Percentiles rank a stretch among this genome's conserved stretches.
Conservation (phyloP, 805 yeast genomes). For the Hanseniaspora meyeri region DNA sequence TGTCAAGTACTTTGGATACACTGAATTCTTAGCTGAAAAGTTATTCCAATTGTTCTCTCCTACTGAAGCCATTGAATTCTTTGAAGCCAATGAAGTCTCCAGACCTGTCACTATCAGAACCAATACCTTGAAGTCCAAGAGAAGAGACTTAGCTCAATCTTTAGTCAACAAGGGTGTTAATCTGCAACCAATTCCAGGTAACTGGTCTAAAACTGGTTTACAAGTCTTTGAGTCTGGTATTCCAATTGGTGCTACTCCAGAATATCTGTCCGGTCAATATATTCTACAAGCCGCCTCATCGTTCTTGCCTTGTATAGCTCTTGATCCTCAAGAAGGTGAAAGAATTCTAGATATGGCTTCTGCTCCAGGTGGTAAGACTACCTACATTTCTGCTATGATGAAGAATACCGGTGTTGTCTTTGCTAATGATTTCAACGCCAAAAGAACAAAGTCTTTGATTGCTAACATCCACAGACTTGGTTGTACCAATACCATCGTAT, state of each 20-base stretch:
- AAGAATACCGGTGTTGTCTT: constrained; percentile 94
- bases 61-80: constrained; percentile 92
- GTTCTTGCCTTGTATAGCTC: constrained; percentile 93
- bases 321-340: constrained; percentile 94
- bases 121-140: constrained; percentile 86
- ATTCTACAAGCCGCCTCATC: constrained; percentile 97
- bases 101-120: constrained; percentile 96
- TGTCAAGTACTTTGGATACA: constrained; percentile 86
- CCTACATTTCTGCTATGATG: constrained; percentile 90
- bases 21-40: constrained; percentile 85
- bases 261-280: constrained; percentile 94
- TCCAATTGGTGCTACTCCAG: constrained; percentile 99
- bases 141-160: constrained; percentile 91
- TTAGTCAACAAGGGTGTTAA: constrained; percentile 94
- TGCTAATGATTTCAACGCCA: constrained; percentile 94
- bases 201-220: constrained; percentile 96
- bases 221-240: constrained; percentile 97
- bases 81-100: constrained; percentile 94
- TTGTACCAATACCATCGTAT: constrained; percentile 89
- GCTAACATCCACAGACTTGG: constrained; percentile 97
- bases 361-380: constrained; percentile 98
- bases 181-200: constrained; percentile 79
- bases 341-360: constrained; percentile 97
- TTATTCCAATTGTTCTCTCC: constrained; percentile 85
- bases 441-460: constrained; percentile 88